Evolutionary conservation across 768 basidiomycete species (phyloP), one percentile per base, ranked within the genome.

Genomic region (Lactarius hatsudake): DNA sequence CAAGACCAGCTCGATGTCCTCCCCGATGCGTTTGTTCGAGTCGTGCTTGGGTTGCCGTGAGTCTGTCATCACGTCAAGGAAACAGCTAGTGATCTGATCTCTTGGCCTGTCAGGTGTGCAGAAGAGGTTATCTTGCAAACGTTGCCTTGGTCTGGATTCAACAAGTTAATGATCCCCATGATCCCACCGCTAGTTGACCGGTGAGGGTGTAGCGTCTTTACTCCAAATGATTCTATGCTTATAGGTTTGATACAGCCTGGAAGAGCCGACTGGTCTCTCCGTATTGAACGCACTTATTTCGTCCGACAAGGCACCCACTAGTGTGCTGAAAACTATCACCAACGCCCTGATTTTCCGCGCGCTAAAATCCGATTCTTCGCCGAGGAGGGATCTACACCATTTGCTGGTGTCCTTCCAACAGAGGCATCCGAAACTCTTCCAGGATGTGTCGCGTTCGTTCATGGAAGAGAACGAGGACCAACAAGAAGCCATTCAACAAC

Each of bases 341-440:
- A 13, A 63, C 13, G 6, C 38, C 9, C 62, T 73, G 9, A 67
- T 77, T 8, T 38, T 32, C 20, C 65, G 40, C 12, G 68, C 70
- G n/a, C 56, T 72, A 17, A 42, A 67, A 26, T 48, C 30, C 5
- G 56, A 65, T 7, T 40, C 63, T 13, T 59, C 57, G 5, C 42
- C 58, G n/a, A 59, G 62, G 12, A 5, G 40, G 13, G 64, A 55
- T n/a, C 36, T 62, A 12, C 72, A 70, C 17, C 67, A 45, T 17
- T 72, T 91, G 0, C 79, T 94, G 43, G 79, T 82, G 10, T 77
- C 79, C 30, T 74, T 93, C 13, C 84, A 89, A 61, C 93, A 93
- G 71, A 85, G 89, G 23, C 80, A 90, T 71, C 83, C 87, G 0
- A 72, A 77, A 0, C 69, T 83, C 3, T 78, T 92, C 58, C 80